Evolutionary conservation across 1,139 yeast genomes (phyloP), one percentile per base, ranked within the genome.

Genomic region (Pichia sp.): DNA sequence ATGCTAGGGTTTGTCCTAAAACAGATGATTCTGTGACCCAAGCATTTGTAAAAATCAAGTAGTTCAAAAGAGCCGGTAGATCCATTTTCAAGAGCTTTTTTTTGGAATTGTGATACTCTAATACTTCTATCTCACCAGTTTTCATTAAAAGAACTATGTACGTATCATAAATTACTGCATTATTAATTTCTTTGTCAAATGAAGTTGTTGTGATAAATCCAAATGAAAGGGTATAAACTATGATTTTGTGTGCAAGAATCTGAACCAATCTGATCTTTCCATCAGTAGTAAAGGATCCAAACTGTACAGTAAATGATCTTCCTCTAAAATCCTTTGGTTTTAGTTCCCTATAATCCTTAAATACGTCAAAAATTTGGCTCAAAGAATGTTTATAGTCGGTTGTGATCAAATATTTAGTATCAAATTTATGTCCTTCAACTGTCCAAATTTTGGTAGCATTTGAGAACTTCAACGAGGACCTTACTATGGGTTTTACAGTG

Each of bases 391-490:
- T 61, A 39, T 75, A 75, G 56, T 82, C 89, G 0, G 95, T 84
- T 0, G 95, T 84, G 23, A 88, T 69, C 43, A 88, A 66, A 56
- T 72, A 86, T 52, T 72, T 72, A 35, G 72, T 68, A 37, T 66
- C 64, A 7, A 52, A 59, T 18, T 52, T 50, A 39, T 61, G 60
- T 44, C 71, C 68, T 46, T 68, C 62, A 28, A 80, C 59, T 32
- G 85, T 81, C 84, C 91, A 82, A 58, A 86, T 73, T 51, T 84
- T 75, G 45, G 83, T 79, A 28, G 84, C 77, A 50, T 84, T 80
- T 2, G 83, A 77, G 45, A 89, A 88, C 39, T 79, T 78, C 35
- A 89, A 66, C 0, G 93, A 78, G 5, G 85, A 74, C 39, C 77
- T 75, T 31, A 86, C 77, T 0, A 56, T 56, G 1, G 89, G 89